Base-by-base conservation (phyloP, 768 basidiomycete species). In the Strobilomyces confusus region DNA sequence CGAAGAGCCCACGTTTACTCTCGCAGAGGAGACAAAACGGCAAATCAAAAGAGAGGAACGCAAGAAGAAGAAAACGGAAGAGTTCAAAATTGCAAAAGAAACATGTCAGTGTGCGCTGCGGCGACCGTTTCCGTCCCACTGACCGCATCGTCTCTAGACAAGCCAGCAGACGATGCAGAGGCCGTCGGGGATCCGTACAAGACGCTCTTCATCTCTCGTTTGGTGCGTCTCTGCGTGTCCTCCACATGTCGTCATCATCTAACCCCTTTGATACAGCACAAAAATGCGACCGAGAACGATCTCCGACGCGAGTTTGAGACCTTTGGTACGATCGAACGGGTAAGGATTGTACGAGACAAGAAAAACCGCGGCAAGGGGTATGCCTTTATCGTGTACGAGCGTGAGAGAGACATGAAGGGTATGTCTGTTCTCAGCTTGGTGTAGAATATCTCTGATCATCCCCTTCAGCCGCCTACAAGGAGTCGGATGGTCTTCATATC, bases 351-450 rank as follows among this genome's bases (percentile, higher is more conserved):
- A 12, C 83, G 87, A 32, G 92, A 97, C 77, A 84, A 89, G 70
- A 94, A 94, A 65, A 82, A 80, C 46, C 89, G 92, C 53, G 83
- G 89, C 65, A 77, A 89, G 58, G 93, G 94, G 14, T 98, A 98
- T 69, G 95, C 95, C 20, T 99, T 99, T 72, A 80, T 99, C 58
- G 94, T 99, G 17, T 99, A 92, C 60, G 97, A 99, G 68, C 84
- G 97, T 29, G 97, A 98, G 73, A 84, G 95, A 54, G 97, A 99
- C 69, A 99, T 99, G 97, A 98, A 98, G 82, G 95, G 95, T 95
- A 69, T 46, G 13, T 19, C 29, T 15, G 12, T 37, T 62, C 47
- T 47, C 44, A 48, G 52, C 41, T 52, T 52, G 20, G 36, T 60
- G 57, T 51, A 54, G 53, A 33, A 26, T 20, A 15, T 45, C 47